Conservation (phyloP, 1,139 yeast genomes). For the Yamadazyma oceani region DNA sequence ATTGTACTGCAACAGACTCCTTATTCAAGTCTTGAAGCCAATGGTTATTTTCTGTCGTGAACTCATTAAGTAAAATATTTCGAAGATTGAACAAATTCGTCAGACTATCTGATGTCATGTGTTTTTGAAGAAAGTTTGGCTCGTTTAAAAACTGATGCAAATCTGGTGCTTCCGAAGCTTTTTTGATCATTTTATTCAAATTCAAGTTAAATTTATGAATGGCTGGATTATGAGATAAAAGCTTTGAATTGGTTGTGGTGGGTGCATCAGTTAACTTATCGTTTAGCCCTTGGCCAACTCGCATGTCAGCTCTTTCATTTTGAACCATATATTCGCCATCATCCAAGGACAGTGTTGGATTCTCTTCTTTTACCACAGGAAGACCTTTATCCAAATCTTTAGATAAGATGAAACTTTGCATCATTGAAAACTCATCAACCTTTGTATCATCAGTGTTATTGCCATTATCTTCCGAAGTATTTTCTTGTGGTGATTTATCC, state of each 20-base stretch:
- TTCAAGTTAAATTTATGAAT: slow-evolving; percentile 26
- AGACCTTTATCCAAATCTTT: slow-evolving; percentile 22
- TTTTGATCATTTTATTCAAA: slow-evolving; percentile 25
- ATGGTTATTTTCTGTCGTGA: slow-evolving; percentile 17
- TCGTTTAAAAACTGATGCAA: slow-evolving; percentile 24
- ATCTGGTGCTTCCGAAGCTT: slow-evolving; percentile 26
- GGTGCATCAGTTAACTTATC: slow-evolving; percentile 1
- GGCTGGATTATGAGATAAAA: slow-evolving; percentile 32
- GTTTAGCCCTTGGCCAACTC: slow-evolving; percentile 11
- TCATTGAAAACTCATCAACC: slow-evolving; percentile 13
- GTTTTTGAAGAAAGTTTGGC: slow-evolving; percentile 26
- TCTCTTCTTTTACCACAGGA: neutral
- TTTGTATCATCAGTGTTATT: slow-evolving; percentile 5
- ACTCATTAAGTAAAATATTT: slow-evolving; percentile 24
- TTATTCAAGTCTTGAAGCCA: slow-evolving; percentile 21
- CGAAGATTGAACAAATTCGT: slow-evolving; percentile 32
- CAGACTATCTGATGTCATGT: slow-evolving; percentile 19
- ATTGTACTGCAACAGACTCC: slow-evolving; percentile 16
- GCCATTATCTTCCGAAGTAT: slow-evolving; percentile 1
- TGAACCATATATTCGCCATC: slow-evolving; percentile 7
- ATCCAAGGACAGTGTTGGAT: no score
- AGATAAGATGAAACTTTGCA: slow-evolving; percentile 29
- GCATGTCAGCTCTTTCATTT: slow-evolving; percentile 16
- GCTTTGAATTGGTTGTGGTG: slow-evolving; percentile 14
- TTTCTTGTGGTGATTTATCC: no score